Evolutionary conservation across 495 filamentous ascomycete genomes (phyloP), one percentile per base, ranked within the genome.

Genomic region (Aspergillus sclerotiicarbonarius): DNA sequence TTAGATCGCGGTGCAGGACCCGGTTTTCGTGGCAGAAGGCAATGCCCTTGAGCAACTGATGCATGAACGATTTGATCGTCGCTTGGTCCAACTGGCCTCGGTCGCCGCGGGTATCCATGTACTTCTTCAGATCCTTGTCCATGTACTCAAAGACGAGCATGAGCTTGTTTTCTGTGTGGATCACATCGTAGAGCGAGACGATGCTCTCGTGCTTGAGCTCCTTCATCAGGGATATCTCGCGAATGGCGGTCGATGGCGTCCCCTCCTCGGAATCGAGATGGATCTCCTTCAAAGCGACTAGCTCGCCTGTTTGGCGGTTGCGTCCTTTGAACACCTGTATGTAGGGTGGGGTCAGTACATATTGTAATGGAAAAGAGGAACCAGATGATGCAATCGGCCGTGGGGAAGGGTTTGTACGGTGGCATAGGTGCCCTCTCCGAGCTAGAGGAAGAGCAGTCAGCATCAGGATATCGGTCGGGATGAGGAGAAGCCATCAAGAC

Each of bases 111-210:
- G 86, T 87, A 65, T 99, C 94, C 94, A 99, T 99, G 75, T 96
- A 98, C 70, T 93, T 94, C 81, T 99, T 99, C n/a, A 99, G 78
- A 67, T 99, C 94, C 64, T 92, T 87, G 73, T 99, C 94, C 87
- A 99, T 96, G 71, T 87, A 97, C 72, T 99, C 94, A 62, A 97
- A 96, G 13, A 99, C 94, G 37, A 99, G 88, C 91, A 98, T 98
- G 44, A 99, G 84, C 71, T 99, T 99, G 78, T 98, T 96, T 74
- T 99, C 94, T 54, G 94, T 98, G 70, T 99, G 94, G 64, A 99
- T 97, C 32, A 99, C 96, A 77, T 99, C 95, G 79, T 98, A 88
- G 1, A 99, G 87, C 49, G 90, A 92, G 55, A 99, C 93, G 58
- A 98, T 97, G 70, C 96, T 96, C 65, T 96, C 90, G 75, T 99